A percentile compares a stretch with the other conserved stretches of the same genome.
Evolutionary conservation across 2,329 filamentous ascomycete genomes (phyloP).

Genomic region (Fonsecaea monophora): DNA sequence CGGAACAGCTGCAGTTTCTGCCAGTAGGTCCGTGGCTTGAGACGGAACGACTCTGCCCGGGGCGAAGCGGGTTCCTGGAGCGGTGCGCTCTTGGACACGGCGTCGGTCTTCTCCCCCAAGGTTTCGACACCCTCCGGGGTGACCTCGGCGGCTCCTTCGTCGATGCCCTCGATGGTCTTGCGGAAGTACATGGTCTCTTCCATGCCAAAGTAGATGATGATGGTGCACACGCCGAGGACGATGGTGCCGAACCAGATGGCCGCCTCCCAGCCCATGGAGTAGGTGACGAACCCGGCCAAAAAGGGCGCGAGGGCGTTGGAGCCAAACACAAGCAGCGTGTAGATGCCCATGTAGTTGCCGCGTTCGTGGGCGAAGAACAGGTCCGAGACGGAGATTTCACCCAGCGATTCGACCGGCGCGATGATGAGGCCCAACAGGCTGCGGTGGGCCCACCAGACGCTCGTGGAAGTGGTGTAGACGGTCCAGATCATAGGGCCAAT

Average conservation of each 20-base stretch:
- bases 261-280: slow-evolving; percentile 48
- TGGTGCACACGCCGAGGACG: slow-evolving; percentile 55
- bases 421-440: slow-evolving; percentile 57
- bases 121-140: neutral
- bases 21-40: neutral
- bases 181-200: slow-evolving; percentile 66
- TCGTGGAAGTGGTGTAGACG: slow-evolving; percentile 52
- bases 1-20: slow-evolving; percentile 25
- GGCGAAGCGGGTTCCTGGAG: neutral
- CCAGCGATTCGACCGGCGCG: slow-evolving; percentile 58
- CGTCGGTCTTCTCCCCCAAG: slow-evolving; percentile 3
- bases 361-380: slow-evolving; percentile 45
- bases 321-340: slow-evolving; percentile 33
- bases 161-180: slow-evolving; percentile 44
- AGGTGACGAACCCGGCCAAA: slow-evolving; percentile 35
- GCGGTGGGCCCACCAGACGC: slow-evolving; percentile 57
- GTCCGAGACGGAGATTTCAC: slow-evolving; percentile 56
- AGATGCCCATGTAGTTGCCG: slow-evolving; percentile 35
- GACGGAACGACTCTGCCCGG: neutral
- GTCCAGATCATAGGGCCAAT: slow-evolving; percentile 53
- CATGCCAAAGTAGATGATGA: slow-evolving; percentile 65
- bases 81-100: slow-evolving; percentile 3
- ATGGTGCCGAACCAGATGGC: slow-evolving; percentile 63
- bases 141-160: slow-evolving; percentile 22
- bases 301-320: slow-evolving; percentile 48